Percentiles rank a stretch among this genome's conserved stretches.
These are phyloP conservation scores for Sugiyamaella floridensis DNA, from an alignment of 805 yeast species.

Conservation along the genomic window DNA sequence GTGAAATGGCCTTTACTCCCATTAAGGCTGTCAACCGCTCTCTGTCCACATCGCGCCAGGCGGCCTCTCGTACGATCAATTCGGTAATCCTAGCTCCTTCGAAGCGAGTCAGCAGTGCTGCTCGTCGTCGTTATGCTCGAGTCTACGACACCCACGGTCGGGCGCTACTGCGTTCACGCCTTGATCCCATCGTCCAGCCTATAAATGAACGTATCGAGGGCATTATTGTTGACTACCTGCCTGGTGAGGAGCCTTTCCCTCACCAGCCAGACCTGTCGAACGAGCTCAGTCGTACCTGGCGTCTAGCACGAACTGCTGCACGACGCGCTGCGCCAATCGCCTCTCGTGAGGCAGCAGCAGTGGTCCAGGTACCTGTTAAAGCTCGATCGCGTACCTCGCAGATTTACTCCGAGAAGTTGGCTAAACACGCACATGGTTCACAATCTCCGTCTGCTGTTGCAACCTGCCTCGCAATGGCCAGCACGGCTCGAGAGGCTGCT, in stretches of 20 bases:
- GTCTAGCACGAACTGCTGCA: conserved; percentile 37
- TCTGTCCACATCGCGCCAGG: conserved; percentile 29
- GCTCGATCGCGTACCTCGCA: conserved; percentile 17
- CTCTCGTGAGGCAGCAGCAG: conserved; percentile 15
- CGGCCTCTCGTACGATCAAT: conserved; percentile 29
- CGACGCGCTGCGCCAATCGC: conserved; percentile 20
- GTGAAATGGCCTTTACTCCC: conserved; percentile 35
- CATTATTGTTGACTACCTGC: conserved; percentile 40
- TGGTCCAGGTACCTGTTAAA: conserved; percentile 12
- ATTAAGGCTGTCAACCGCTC: conserved; percentile 31
- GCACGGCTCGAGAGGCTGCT: conserved; percentile 8
- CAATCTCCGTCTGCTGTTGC: conserved; percentile 1
- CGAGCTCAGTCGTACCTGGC: conserved; percentile 49
- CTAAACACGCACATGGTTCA: conserved; percentile 1
- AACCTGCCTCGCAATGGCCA: conserved; percentile 3
- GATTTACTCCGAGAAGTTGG: conserved; percentile 14
- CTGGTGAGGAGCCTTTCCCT: conserved; percentile 35
- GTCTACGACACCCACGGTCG: conserved; percentile 54
- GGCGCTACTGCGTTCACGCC: conserved; percentile 52
- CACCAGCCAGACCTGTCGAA: conserved; percentile 42
- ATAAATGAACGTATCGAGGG: conserved; percentile 48
- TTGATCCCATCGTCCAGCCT: conserved; percentile 60
- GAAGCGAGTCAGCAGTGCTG: conserved; percentile 35
- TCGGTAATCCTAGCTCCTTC: conserved; percentile 46
- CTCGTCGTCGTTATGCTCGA: conserved; percentile 45